Evolutionary conservation across 1,284 basidiomycete genomes (phyloP), one percentile per base, ranked within the genome.

Genomic region (Neonothopanus nambi): DNA sequence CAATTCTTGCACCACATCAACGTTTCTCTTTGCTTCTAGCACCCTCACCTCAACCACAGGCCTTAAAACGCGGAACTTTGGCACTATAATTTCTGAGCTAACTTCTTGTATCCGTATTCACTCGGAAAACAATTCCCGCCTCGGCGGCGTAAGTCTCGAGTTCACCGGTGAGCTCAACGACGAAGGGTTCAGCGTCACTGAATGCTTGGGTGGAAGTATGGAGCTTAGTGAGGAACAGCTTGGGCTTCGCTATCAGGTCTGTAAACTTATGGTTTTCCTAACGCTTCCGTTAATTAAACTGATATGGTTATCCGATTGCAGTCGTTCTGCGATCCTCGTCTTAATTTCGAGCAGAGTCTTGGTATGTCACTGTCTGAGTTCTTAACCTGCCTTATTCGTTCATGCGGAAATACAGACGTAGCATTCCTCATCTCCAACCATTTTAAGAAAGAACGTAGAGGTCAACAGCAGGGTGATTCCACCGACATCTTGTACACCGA

Each of bases 71-170:
- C 85, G 95, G 23, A 81, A 93, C 66, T 98, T 98, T 65, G 84
- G 86, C 37, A 93, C 94, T 48, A 93, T 99, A 65, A 89, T 98
- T 53, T 80, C 80, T 50, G 96, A 99, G 70, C 81, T 99, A 38
- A 89, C 87, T 0, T 76, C 87, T 1, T 91, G 88, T 55, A 79
- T 98, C 58, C 79, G 82, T 20, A 93, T 98, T 57, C 95, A 98
- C 67, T 70, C 81, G 5, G 73, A 79, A 39, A 81, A 80, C 59
- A 75, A 75, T 15, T 94, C 92, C 5, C 81, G 86, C 35, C 78
- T 98, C 1, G 89, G 89, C n/a, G 96, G 96, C n/a, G 90, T 98
- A 18, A 95, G 93, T 67, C 84, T 99, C 39, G 96, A 99, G 72
- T 89, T 99, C 66, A 99, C 96, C 0, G 96, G 95, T 15, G 96